These are phyloP conservation scores for Aspergillus campestris DNA, from an alignment of 495 filamentous ascomycete genomes.

Conservation along the genomic window DNA sequence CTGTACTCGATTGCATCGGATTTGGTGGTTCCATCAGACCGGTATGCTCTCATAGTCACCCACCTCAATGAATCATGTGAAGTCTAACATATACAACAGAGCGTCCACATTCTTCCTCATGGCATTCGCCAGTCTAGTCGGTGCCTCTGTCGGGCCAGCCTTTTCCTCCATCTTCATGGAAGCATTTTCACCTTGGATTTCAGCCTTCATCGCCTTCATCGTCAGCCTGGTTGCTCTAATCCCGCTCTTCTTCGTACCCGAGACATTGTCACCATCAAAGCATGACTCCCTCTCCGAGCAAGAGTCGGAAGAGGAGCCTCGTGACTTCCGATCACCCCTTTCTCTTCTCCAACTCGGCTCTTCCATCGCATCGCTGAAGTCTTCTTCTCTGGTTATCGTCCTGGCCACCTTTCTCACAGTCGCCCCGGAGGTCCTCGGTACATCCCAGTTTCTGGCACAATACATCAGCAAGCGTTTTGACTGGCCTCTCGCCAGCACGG, in stretches of 20 bases:
- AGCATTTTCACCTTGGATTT: background rate
- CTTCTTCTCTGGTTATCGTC: constrained; percentile 1
- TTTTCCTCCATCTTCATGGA: constrained; percentile 4
- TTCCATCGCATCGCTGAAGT: background rate
- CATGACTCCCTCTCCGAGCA: no score
- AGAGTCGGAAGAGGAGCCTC: no score
- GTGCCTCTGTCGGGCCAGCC: constrained; percentile 1
- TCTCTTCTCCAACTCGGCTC: background rate
- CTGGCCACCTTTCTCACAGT: constrained; percentile 4
- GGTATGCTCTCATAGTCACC: background rate
- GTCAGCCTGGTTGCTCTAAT: background rate
- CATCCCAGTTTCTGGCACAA: constrained; percentile 4
- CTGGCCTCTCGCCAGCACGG: constrained; percentile 2
- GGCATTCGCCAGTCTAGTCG: background rate
- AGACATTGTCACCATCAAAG: background rate
- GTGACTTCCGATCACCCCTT: no score
- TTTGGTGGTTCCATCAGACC: constrained; percentile 1
- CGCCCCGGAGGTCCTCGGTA: background rate
- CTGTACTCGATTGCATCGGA: constrained; percentile 5
- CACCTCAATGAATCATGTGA: background rate
- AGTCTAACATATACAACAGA: background rate
- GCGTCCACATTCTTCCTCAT: background rate
- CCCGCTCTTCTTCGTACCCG: background rate
- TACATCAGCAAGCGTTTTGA: constrained; percentile 6
- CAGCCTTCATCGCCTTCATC: constrained; percentile 1